A percentile compares a stretch with the other conserved stretches of the same genome.
Conservation (phyloP, 139 green algal genomes). For the Ostreobium quekettii region DNA sequence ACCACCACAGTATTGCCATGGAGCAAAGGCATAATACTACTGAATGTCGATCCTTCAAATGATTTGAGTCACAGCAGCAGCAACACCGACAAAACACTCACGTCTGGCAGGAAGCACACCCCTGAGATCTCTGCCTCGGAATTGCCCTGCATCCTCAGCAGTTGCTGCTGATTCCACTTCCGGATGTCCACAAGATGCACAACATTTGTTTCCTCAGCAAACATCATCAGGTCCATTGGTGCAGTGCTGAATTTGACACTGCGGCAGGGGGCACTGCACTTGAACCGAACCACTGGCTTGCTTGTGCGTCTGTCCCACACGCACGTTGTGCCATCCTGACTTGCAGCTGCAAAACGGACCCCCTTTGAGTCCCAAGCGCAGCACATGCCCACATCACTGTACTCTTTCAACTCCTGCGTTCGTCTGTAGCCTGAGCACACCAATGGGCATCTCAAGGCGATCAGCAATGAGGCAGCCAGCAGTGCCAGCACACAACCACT, state of each 20-base stretch:
- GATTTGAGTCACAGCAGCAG: no score
- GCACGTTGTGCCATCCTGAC: conserved; percentile 37
- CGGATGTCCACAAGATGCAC: conserved; percentile 10
- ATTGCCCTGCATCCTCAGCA: background rate
- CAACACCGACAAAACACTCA: background rate
- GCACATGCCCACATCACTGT: conserved; percentile 57
- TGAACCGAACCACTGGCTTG: conserved; percentile 20
- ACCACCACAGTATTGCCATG: background rate
- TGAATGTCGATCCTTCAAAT: no score
- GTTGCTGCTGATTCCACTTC: background rate
- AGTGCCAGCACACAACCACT: no score
- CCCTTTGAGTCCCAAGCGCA: conserved; percentile 46
- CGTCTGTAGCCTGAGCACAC: conserved; percentile 6
- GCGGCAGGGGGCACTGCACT: conserved; percentile 23
- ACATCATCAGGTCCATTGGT: conserved; percentile 40
- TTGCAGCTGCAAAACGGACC: conserved; percentile 37
- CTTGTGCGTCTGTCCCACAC: conserved; percentile 43
- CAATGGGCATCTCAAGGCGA: no score
- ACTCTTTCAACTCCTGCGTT: background rate
- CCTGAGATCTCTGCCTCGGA: conserved; percentile 4
- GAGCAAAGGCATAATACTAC: no score
- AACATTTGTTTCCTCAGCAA: conserved; percentile 31
- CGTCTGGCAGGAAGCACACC: conserved; percentile 8
- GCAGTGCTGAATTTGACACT: conserved; percentile 37
- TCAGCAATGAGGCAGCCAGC: no score